Evolutionary conservation across 768 basidiomycete genomes (phyloP).

Genomic region (Asterophora parasitica): DNA sequence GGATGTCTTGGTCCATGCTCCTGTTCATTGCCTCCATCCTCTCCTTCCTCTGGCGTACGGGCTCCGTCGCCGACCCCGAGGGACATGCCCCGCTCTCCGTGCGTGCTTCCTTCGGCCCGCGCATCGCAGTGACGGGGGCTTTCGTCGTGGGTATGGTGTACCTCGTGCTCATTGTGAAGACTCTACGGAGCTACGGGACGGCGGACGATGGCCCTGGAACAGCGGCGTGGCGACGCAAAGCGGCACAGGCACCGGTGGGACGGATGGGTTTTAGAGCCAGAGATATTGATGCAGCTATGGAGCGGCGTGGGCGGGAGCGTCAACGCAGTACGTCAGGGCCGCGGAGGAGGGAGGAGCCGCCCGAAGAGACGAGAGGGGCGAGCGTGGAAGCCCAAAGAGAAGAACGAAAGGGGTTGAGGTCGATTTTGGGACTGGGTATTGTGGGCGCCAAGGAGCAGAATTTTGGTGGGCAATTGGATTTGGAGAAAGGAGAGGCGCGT

Average conservation of each 20-base stretch:
- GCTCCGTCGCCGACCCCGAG: constrained; percentile 37
- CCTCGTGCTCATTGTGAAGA: constrained; percentile 54
- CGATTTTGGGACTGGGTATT: constrained; percentile 15
- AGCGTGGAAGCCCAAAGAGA: neutral
- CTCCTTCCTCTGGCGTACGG: constrained; percentile 68
- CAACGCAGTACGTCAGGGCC: constrained; percentile 10
- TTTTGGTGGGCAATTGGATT: constrained; percentile 9
- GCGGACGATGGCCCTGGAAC: constrained; percentile 6
- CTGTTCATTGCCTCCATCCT: constrained; percentile 59
- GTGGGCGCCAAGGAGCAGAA: constrained; percentile 9
- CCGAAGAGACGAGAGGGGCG: constrained; percentile 1
- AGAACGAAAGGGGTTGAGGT: constrained; percentile 8
- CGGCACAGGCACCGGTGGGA: constrained; percentile 2
- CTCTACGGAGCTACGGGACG: constrained; percentile 55
- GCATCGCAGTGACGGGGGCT: constrained; percentile 50
- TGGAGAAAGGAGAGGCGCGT: constrained; percentile 11
- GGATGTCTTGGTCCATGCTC: constrained; percentile 74
- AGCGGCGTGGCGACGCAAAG: constrained; percentile 8
- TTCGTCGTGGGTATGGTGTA: constrained; percentile 59
- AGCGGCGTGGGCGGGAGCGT: constrained; percentile 26
- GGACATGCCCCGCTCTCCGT: constrained; percentile 32
- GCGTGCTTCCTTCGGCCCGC: constrained; percentile 41
- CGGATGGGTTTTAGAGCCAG: constrained; percentile 2
- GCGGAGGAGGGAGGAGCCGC: constrained; percentile 15
- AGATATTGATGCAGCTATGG: constrained; percentile 17